phyloP scores from a whole-genome alignment of 2,329 filamentous ascomycete genomes.

The Trichoderma endophyticum region DNA sequence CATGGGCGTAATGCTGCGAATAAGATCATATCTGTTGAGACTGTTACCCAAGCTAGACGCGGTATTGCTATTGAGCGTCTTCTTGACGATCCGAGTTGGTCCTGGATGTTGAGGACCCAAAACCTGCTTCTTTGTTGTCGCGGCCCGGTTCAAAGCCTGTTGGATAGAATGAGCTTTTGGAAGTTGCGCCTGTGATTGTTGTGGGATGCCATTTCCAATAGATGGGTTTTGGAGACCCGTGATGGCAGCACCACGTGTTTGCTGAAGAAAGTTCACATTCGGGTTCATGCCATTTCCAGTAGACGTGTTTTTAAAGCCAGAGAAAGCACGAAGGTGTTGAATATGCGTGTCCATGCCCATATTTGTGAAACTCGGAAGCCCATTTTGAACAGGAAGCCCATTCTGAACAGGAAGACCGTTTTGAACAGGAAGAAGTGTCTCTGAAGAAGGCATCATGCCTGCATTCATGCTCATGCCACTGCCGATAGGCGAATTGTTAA shows the following conservation, averaged over 20 bases:
- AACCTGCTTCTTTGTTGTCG: neutral
- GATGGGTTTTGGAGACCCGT: neutral
- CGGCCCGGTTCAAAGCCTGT: neutral
- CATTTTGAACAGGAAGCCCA: neutral
- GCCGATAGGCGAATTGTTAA: neutral
- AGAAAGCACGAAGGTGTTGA: neutral
- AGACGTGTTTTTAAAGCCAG: neutral
- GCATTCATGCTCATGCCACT: neutral
- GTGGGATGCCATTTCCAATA: neutral
- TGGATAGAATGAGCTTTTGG: rapidly evolving
- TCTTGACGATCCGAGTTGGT: neutral
- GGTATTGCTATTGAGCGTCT: neutral
- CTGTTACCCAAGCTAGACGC: neutral
- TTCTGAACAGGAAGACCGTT: neutral
- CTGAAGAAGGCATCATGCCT: neutral
- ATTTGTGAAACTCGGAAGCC: neutral
- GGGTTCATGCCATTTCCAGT: neutral
- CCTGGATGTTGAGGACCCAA: neutral
- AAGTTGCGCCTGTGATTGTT: neutral
- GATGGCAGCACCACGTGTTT: neutral
- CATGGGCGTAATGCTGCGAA: neutral
- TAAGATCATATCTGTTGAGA: neutral
- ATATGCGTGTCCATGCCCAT: neutral
- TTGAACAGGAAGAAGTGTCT: neutral
- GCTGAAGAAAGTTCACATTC: neutral